Evolutionary conservation across 2,329 filamentous ascomycete genomes (phyloP).

Genomic region (Phialophora tarda): DNA sequence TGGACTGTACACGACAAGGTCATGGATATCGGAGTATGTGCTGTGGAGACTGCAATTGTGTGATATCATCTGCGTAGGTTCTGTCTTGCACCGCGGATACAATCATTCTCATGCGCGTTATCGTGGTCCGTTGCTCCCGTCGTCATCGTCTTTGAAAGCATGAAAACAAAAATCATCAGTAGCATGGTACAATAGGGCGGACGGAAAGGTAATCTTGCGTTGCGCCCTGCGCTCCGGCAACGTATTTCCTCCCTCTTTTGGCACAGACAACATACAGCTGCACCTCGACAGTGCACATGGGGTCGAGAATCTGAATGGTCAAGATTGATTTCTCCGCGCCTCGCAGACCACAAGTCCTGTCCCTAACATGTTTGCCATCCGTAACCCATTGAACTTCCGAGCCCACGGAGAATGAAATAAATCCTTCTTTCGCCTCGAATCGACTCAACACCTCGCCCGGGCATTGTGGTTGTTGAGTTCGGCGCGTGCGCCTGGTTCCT

Average conservation of each 20-base stretch:
- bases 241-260: slow-evolving; percentile 17
- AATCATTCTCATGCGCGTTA: slow-evolving; percentile 7
- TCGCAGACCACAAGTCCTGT: slow-evolving; percentile 20
- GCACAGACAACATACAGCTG: slow-evolving; percentile 16
- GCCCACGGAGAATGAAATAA: slow-evolving; percentile 23
- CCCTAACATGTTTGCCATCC: slow-evolving; percentile 19
- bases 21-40: neutral
- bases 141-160: slow-evolving; percentile 14
- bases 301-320: slow-evolving; percentile 29
- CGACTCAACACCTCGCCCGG: slow-evolving; percentile 17
- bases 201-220: slow-evolving; percentile 16
- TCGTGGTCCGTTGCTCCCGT: slow-evolving; percentile 5
- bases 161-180: slow-evolving; percentile 20
- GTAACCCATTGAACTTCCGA: slow-evolving; percentile 15
- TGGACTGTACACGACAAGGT: neutral
- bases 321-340: slow-evolving; percentile 25
- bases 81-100: slow-evolving; percentile 8
- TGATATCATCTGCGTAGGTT: slow-evolving; percentile 5
- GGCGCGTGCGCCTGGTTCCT: slow-evolving; percentile 6
- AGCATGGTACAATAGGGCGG: slow-evolving; percentile 16
- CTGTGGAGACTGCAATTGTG: neutral
- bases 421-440: slow-evolving; percentile 20
- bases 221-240: slow-evolving; percentile 22
- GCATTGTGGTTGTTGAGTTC: slow-evolving; percentile 11
- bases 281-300: slow-evolving; percentile 23